These are phyloP conservation scores for Geranium rotundifolium DNA, from an alignment of 345 rosid species.

Conservation along the genomic window DNA sequence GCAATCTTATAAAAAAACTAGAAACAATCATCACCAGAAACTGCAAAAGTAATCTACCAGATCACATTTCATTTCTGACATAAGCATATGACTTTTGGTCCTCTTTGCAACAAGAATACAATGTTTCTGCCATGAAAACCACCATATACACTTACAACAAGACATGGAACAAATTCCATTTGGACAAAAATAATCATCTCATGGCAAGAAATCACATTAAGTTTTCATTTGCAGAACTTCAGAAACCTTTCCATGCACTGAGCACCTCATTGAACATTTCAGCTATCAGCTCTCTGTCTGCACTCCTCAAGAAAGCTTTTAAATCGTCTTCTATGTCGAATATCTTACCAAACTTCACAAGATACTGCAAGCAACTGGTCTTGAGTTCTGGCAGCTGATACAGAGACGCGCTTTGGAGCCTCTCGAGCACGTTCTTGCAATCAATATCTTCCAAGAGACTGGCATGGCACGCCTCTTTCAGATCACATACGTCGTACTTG, in stretches of 20 bases:
- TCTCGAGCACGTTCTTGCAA: conserved; percentile 64
- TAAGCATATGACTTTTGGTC: conserved; percentile 18
- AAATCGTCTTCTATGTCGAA: conserved; percentile 79
- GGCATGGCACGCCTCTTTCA: conserved; percentile 77
- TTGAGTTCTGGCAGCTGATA: conserved; percentile 62
- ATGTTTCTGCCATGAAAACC: conserved; percentile 26
- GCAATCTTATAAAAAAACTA: no score
- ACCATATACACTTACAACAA: conserved; percentile 28
- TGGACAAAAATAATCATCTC: conserved; percentile 35
- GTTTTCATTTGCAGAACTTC: conserved; percentile 8
- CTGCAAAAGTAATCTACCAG: no score
- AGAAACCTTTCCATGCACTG: conserved; percentile 86
- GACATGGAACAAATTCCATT: conserved; percentile 32
- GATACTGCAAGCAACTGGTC: conserved; percentile 69
- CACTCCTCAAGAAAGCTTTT: conserved; percentile 52
- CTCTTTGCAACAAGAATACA: conserved; percentile 13
- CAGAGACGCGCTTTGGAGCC: conserved; percentile 70
- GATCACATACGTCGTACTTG: conserved; percentile 63
- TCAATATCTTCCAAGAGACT: conserved; percentile 84
- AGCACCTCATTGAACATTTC: conserved; percentile 85
- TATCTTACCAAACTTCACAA: conserved; percentile 90
- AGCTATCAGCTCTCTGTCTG: conserved; percentile 70
- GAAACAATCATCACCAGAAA: no score
- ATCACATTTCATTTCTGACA: background rate
- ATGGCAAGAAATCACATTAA: conserved; percentile 20